Evolutionary conservation across 1,139 yeast genomes (phyloP).

Genomic region (Sugiyamaella pinicola): DNA sequence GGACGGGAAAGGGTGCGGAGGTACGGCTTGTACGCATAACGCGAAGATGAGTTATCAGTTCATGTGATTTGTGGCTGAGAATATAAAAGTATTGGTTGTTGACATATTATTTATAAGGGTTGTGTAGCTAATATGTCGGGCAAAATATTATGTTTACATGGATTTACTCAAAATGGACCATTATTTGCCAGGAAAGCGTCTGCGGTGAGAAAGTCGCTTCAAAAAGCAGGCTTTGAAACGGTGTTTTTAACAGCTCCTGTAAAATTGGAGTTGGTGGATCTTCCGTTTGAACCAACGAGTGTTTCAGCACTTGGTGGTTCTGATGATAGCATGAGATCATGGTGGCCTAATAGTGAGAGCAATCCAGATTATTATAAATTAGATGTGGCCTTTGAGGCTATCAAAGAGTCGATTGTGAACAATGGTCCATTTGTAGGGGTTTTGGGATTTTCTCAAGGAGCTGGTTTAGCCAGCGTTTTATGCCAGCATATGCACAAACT

Average conservation of each 20-base stretch:
- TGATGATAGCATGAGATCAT: constrained; percentile 49
- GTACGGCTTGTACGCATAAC: too few species aligned
- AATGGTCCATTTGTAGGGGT: constrained; percentile 90
- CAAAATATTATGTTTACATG: constrained; percentile 56
- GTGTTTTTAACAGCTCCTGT: constrained; percentile 80
- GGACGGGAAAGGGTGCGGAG: too few species aligned
- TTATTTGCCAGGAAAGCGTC: constrained; percentile 78
- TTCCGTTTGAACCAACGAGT: constrained; percentile 45
- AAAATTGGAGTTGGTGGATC: constrained; percentile 61
- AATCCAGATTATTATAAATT: constrained; percentile 45
- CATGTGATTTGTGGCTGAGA: too few species aligned
- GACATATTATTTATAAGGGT: too few species aligned
- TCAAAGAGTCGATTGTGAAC: constrained; percentile 56
- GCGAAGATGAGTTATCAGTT: too few species aligned
- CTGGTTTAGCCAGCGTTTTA: constrained; percentile 64
- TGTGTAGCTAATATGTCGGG: constrained; percentile 24
- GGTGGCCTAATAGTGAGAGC: constrained; percentile 49
- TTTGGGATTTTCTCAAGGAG: constrained; percentile 92
- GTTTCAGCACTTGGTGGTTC: constrained; percentile 29
- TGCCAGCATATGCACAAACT: constrained; percentile 37
- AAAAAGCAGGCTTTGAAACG: constrained; percentile 67
- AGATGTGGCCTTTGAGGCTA: constrained; percentile 52
- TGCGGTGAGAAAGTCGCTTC: constrained; percentile 70
- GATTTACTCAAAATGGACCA: constrained; percentile 65
- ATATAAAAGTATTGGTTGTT: too few species aligned